Evolutionary conservation across 805 yeast genomes (phyloP).

Genomic region (Lipomyces japonicus): DNA sequence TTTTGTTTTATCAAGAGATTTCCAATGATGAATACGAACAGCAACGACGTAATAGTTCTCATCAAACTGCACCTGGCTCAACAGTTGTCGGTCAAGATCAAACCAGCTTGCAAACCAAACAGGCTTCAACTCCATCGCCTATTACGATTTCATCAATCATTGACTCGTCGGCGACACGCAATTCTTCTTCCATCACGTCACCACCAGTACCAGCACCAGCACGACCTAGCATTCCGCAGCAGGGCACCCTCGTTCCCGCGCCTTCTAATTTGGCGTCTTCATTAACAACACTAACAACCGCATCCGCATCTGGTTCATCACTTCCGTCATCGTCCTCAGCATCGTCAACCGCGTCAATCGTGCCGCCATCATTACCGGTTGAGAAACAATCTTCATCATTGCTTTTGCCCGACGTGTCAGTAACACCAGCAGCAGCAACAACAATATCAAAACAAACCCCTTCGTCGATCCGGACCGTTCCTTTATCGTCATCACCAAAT

Average conservation of each 20-base stretch:
- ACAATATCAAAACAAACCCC: background rate
- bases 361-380: background rate
- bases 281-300: slow-evolving; percentile 3
- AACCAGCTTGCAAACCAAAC: background rate
- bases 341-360: slow-evolving; percentile 8
- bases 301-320: slow-evolving; percentile 4
- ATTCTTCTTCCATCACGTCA: background rate
- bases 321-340: slow-evolving; percentile 8
- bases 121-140: background rate
- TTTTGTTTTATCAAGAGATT: slow-evolving; percentile 72
- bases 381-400: too few relatives aligned
- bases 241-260: too few relatives aligned
- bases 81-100: too few relatives aligned
- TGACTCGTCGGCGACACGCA: background rate
- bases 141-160: background rate
- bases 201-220: background rate
- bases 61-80: background rate
- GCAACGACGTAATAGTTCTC: background rate
- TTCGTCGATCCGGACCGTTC: slow-evolving; percentile 4
- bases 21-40: slow-evolving; percentile 34
- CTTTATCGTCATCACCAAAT: slow-evolving; percentile 2
- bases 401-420: background rate
- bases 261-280: too few relatives aligned
- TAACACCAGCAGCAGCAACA: slow-evolving; percentile 1
- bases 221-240: background rate